A percentile compares a stretch with the other conserved stretches of the same genome.
Evolutionary conservation across 139 green algal genomes (phyloP).

Genomic region (Haematococcus lacustris): DNA sequence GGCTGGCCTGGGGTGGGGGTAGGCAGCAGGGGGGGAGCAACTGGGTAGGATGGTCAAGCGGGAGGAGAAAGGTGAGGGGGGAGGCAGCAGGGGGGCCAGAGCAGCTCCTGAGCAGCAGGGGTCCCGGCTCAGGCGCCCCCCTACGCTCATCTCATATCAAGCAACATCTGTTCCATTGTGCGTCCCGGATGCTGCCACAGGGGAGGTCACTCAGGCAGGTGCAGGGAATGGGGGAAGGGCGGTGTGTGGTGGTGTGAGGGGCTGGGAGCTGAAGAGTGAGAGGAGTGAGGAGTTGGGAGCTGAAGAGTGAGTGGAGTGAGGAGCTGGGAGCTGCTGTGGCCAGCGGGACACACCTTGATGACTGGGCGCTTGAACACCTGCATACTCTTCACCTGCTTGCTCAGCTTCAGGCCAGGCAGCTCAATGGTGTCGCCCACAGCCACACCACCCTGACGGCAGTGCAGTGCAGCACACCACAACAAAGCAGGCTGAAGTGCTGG

Average conservation of each 20-base stretch:
- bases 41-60: background rate
- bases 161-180: too few species aligned
- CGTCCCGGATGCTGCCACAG: too few species aligned
- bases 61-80: background rate
- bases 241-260: background rate
- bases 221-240: too few species aligned
- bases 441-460: constrained; percentile 49
- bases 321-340: too few species aligned
- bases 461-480: background rate
- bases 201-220: too few species aligned
- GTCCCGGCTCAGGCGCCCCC: too few species aligned
- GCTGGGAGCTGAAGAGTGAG: too few species aligned
- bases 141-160: too few species aligned
- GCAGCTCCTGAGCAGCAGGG: too few species aligned
- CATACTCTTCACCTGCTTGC: constrained; percentile 74
- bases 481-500: background rate
- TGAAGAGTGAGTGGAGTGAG: too few species aligned
- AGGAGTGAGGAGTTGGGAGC: too few species aligned
- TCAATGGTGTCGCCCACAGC: constrained; percentile 70
- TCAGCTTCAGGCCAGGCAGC: constrained; percentile 67
- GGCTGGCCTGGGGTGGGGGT: background rate
- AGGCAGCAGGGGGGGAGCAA: background rate
- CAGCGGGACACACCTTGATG: too few species aligned
- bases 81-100: background rate
- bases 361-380: constrained; percentile 84